A percentile compares a stretch with the other conserved stretches of the same genome.
Evolutionary conservation across 495 filamentous ascomycete genomes (phyloP).

Genomic region (Neurospora pannonica): DNA sequence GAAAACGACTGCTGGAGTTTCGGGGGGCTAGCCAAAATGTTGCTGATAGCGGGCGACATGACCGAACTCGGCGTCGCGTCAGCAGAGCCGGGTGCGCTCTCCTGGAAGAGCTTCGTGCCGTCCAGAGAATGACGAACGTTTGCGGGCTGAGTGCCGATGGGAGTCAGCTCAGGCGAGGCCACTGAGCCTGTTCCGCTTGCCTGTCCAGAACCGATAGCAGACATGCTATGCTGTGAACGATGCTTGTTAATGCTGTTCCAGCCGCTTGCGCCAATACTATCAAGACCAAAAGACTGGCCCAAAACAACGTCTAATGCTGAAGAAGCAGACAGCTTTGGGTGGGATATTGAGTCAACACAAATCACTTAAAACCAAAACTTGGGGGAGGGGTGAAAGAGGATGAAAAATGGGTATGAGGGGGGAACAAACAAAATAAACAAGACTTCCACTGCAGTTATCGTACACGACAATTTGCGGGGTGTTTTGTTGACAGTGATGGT

Average conservation of each 20-base stretch:
- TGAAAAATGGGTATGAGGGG: not conserved
- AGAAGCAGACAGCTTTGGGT: conserved; percentile 59
- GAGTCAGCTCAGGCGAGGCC: conserved; percentile 27
- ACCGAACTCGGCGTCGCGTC: conserved; percentile 16
- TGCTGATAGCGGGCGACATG: conserved; percentile 28
- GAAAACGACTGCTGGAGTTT: conserved; percentile 85
- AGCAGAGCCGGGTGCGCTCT: conserved; percentile 13
- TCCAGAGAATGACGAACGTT: conserved; percentile 47
- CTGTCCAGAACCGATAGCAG: conserved; percentile 45
- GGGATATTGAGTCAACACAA: conserved; percentile 7
- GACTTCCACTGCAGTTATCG: not conserved
- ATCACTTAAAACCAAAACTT: conserved; percentile 1
- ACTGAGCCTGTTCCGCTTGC: conserved; percentile 22
- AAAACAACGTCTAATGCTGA: conserved; percentile 74
- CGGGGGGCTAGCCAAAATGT: conserved; percentile 44
- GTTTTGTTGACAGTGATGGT: not conserved
- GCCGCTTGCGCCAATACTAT: conserved; percentile 39
- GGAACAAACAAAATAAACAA: not conserved
- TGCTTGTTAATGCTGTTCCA: conserved; percentile 65
- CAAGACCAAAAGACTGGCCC: conserved; percentile 55
- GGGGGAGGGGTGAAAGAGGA: not conserved
- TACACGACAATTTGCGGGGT: not conserved
- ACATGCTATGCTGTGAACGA: conserved; percentile 74
- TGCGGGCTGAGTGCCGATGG: conserved; percentile 35
- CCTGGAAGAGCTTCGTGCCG: conserved; percentile 23